Evolutionary conservation across 1,284 basidiomycete species (phyloP).

Genomic region (Bjerkandera adusta): DNA sequence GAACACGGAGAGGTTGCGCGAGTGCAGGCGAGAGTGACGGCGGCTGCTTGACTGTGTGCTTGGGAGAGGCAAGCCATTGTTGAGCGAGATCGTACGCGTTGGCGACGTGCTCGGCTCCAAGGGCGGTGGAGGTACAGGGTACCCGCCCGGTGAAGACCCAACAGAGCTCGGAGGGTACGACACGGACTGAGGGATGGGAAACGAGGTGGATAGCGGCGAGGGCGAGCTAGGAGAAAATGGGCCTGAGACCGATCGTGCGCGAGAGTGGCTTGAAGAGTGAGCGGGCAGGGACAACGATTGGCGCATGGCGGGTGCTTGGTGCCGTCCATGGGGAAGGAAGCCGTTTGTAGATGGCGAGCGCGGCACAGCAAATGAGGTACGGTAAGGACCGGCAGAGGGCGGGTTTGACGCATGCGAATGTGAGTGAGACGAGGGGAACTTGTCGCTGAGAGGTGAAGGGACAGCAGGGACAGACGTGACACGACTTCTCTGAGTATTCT

Average conservation of each 20-base stretch:
- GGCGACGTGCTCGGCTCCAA: slow-evolving; percentile 9
- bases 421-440: slow-evolving; percentile 24
- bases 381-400: slow-evolving; percentile 40
- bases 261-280: slow-evolving; percentile 27
- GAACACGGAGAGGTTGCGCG: slow-evolving; percentile 87
- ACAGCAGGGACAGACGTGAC: slow-evolving; percentile 36
- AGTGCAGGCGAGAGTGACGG: slow-evolving; percentile 78
- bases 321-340: slow-evolving; percentile 20
- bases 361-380: slow-evolving; percentile 33
- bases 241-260: slow-evolving; percentile 52
- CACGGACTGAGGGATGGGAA: slow-evolving; percentile 33
- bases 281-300: slow-evolving; percentile 42
- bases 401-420: slow-evolving; percentile 32
- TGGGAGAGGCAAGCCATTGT: slow-evolving; percentile 25
- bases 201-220: slow-evolving; percentile 48
- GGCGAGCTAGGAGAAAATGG: slow-evolving; percentile 51
- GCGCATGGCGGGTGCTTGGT: slow-evolving; percentile 40
- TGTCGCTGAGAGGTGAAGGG: slow-evolving; percentile 18
- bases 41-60: slow-evolving; percentile 36
- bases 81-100: slow-evolving; percentile 12
- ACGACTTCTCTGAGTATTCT: slow-evolving; percentile 29
- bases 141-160: neutral
- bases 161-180: slow-evolving; percentile 18
- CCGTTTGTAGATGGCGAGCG: slow-evolving; percentile 30
- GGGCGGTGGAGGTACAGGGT: neutral